Conservation (phyloP, 768 basidiomycete genomes). For the Sistotremastrum niveocremeum region DNA sequence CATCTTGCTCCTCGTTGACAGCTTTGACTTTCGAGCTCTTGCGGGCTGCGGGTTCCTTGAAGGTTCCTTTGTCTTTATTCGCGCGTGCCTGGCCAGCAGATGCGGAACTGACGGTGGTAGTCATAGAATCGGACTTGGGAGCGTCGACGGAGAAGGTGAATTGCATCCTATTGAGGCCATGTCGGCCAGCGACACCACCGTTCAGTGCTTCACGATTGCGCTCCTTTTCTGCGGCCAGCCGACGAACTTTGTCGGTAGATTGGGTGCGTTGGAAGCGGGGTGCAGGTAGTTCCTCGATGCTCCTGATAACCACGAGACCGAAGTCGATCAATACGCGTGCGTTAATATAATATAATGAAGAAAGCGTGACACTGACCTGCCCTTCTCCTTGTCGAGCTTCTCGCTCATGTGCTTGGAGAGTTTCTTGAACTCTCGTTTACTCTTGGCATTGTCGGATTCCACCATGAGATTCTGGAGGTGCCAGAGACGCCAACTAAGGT, state of each 20-base stretch:
- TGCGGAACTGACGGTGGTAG: conserved; percentile 28
- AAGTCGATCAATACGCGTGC: background rate
- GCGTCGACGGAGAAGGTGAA: conserved; percentile 75
- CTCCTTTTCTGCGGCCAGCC: conserved; percentile 72
- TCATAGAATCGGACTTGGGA: conserved; percentile 21
- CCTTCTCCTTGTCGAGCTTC: conserved; percentile 88
- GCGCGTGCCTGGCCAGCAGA: conserved; percentile 25
- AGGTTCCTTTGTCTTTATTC: conserved; percentile 1
- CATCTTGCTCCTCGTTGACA: too few relatives aligned
- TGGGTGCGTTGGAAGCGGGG: conserved; percentile 71
- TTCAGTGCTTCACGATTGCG: conserved; percentile 45
- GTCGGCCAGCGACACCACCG: conserved; percentile 43
- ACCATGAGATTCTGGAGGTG: conserved; percentile 86
- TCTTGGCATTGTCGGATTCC: conserved; percentile 79
- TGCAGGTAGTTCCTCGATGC: conserved; percentile 73
- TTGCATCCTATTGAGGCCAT: conserved; percentile 80
- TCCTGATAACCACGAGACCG: conserved; percentile 28
- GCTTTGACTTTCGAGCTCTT: too few relatives aligned
- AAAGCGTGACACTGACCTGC: conserved; percentile 41
- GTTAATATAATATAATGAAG: background rate
- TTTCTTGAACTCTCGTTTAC: conserved; percentile 83
- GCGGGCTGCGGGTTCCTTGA: too few relatives aligned
- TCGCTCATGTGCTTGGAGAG: conserved; percentile 82
- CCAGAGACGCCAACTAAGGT: conserved; percentile 87
- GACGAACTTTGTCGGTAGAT: conserved; percentile 68